A percentile compares a stretch with the other conserved stretches of the same genome.
phyloP scores from a whole-genome alignment of 495 filamentous ascomycete genomes.

The Penicillium subrubescens region DNA sequence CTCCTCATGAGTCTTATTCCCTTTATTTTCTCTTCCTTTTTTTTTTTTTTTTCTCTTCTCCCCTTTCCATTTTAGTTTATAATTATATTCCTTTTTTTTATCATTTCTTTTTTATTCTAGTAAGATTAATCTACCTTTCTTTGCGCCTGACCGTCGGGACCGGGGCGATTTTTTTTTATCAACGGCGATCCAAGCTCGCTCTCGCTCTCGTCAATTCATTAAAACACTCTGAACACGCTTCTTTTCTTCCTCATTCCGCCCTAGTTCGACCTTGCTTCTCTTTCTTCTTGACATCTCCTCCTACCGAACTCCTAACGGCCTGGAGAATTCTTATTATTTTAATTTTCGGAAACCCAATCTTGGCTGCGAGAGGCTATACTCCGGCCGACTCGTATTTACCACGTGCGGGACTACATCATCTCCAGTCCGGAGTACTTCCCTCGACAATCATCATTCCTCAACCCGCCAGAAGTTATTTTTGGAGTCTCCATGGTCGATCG shows the following conservation, averaged over 20 bases:
- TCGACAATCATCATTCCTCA: constrained; percentile 12
- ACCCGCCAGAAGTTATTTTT: constrained; percentile 19
- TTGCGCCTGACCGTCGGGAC: constrained; percentile 18
- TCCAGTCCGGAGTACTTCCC: background rate
- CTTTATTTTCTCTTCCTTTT: background rate
- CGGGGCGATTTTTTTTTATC: constrained; percentile 9
- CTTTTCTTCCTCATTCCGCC: constrained; percentile 1
- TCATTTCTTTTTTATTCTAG: background rate
- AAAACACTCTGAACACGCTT: background rate
- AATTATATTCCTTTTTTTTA: background rate
- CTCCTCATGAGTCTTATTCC: background rate
- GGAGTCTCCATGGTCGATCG: constrained; percentile 11
- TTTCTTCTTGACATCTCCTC: background rate
- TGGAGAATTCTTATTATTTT: background rate
- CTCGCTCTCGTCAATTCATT: background rate
- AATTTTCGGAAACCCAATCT: background rate
- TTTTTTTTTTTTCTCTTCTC: too few species aligned
- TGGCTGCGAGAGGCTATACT: background rate
- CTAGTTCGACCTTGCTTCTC: background rate
- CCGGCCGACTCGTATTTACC: constrained; percentile 21
- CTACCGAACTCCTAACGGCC: background rate
- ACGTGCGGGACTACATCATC: constrained; percentile 21
- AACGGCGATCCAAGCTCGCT: constrained; percentile 11
- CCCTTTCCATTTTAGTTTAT: background rate
- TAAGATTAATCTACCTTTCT: constrained; percentile 11